Conservation (phyloP, 768 basidiomycete species). For the Leccinum imitatum region DNA sequence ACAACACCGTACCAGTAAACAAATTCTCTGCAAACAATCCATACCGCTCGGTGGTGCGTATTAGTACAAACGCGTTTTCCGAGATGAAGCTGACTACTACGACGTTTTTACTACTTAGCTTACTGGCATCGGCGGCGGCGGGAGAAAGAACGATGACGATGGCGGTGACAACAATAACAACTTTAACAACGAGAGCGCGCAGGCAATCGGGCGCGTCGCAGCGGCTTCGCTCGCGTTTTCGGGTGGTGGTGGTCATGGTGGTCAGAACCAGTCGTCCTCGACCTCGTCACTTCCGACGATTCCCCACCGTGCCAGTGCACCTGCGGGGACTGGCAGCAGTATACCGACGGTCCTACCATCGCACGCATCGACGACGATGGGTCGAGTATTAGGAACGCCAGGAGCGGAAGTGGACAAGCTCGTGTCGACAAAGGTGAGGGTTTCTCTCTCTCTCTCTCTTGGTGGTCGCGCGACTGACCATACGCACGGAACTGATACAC, state of each 20-base stretch:
- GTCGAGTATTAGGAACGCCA: conserved; percentile 3
- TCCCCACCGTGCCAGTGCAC: too few relatives aligned
- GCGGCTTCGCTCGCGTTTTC: conserved; percentile 52
- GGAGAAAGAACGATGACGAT: not conserved
- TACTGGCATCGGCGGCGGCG: not conserved
- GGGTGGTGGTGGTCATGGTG: not conserved
- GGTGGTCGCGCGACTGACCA: too few relatives aligned
- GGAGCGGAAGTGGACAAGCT: conserved; percentile 28
- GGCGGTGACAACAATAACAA: not conserved
- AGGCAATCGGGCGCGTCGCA: conserved; percentile 48
- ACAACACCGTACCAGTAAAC: not conserved
- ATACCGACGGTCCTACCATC: too few relatives aligned
- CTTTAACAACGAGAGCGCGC: not conserved
- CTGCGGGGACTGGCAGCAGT: not conserved
- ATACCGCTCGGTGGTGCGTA: conserved; percentile 33
- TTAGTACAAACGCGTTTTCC: not conserved
- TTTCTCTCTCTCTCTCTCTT: not conserved
- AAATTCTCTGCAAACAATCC: conserved; percentile 33
- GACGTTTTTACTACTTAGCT: not conserved
- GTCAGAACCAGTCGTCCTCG: not conserved
- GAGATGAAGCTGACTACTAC: too few relatives aligned
- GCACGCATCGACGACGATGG: too few relatives aligned
- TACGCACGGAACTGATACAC: not conserved
- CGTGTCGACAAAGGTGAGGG: conserved; percentile 27
- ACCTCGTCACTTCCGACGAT: not conserved